Base-by-base conservation (phyloP, 768 basidiomycete species). In the Suillus bovinus region DNA sequence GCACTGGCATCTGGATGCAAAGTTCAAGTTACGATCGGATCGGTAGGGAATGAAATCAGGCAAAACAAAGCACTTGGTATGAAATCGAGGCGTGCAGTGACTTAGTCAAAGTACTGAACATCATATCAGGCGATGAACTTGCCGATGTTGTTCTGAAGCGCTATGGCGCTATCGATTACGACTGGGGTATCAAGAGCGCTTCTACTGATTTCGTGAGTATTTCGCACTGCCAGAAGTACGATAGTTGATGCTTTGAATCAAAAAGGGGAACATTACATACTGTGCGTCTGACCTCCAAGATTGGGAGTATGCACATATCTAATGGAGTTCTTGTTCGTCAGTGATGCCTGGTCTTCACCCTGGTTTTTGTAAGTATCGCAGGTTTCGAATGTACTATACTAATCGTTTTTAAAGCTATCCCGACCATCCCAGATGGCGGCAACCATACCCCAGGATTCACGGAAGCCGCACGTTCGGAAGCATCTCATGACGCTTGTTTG, bases 131-230 rank as follows among this genome's bases (percentile, higher is more conserved):
- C 5, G 81, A 80, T 17, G 86, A 87, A 68, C 86, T 89, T 50
- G 84, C 84, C 0, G 80, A 80, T 46, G 77, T 87, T 38, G 78
- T 83, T 33, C 73, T 81, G 20, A 83, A 80, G 58, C 83, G 83
- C 62, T 86, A 84, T 62, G 87, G 86, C 1, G 71, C 77, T 1
- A 76, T 86, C 52, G 84, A 86, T 68, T 83, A 85, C 66, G 80
- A 81, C 62, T 85, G 83, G 79, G 85, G 89, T 41, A 86, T 87
- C 67, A 77, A 77, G 36, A 81, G 81, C 49, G 90, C 88, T 6
- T 91, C 89, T 8, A 91, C 90, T 4, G 90, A 91, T 71, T 91
- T 91, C 67, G 90, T 90, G 67, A 77, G 87, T 74, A 6, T 29
- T 17, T 10, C 52, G 41, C 39, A 27, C 17, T 20, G 6, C 24